Percentiles rank a stretch among this genome's conserved stretches.
phyloP scores from a whole-genome alignment of 495 filamentous ascomycete species.

The Aspergillus ostianus region DNA sequence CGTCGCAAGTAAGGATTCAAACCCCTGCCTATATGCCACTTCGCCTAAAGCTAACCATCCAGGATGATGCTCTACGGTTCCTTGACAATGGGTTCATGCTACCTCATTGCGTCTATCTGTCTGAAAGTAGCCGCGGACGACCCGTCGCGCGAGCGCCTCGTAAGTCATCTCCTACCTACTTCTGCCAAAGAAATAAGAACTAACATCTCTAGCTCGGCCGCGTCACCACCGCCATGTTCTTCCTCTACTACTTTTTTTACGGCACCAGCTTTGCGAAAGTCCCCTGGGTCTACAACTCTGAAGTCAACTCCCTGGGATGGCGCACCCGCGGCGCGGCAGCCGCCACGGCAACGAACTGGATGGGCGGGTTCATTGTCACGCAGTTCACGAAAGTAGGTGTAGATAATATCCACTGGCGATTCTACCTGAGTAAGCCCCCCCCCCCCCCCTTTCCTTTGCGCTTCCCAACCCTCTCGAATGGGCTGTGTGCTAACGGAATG shows the following conservation, averaged over 20 bases:
- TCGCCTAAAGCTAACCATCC: background rate
- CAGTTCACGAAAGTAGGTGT: background rate
- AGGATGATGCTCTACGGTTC: background rate
- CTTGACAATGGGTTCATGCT: background rate
- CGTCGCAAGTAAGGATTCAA: background rate
- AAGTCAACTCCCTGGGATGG: slow-evolving; percentile 57
- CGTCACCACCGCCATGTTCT: slow-evolving; percentile 40
- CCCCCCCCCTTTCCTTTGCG: slow-evolving; percentile 23
- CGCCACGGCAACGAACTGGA: slow-evolving; percentile 58
- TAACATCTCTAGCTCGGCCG: slow-evolving; percentile 39
- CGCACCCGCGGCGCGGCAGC: slow-evolving; percentile 55
- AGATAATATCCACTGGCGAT: background rate
- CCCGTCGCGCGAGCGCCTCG: slow-evolving; percentile 41
- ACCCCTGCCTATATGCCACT: background rate
- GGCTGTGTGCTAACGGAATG: slow-evolving; percentile 56
- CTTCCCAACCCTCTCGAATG: slow-evolving; percentile 54
- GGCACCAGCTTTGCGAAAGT: slow-evolving; percentile 53
- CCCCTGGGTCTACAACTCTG: slow-evolving; percentile 60
- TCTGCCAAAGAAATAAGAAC: background rate
- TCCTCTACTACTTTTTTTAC: slow-evolving; percentile 50
- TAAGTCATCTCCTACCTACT: slow-evolving; percentile 41
- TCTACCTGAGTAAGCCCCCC: slow-evolving; percentile 4
- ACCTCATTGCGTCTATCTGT: background rate
- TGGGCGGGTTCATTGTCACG: slow-evolving; percentile 1
- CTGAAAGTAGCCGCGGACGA: background rate